These are phyloP conservation scores for Gonium pectorale DNA, from an alignment of 139 green algal genomes.

Conservation along the genomic window DNA sequence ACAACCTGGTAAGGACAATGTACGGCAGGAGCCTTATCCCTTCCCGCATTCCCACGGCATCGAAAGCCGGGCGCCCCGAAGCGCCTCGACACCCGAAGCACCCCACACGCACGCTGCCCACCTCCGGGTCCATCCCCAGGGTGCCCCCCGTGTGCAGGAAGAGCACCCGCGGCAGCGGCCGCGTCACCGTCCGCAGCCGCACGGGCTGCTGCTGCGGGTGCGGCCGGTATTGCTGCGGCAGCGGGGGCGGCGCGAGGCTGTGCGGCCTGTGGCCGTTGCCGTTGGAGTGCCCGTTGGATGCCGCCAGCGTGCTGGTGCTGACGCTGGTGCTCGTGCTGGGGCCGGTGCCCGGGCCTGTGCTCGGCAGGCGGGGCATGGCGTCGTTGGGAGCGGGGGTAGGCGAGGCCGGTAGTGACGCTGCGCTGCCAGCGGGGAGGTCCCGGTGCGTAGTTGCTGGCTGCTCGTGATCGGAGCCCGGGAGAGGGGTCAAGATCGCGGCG, in stretches of 20 bases:
- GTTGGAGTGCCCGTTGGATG: not conserved
- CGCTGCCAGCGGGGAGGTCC: too few species aligned
- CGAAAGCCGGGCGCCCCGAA: too few species aligned
- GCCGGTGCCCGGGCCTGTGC: not conserved
- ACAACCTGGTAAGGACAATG: too few species aligned
- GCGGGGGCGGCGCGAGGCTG: not conserved
- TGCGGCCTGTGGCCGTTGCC: not conserved
- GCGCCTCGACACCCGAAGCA: not conserved
- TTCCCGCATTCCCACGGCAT: too few species aligned
- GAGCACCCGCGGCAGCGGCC: conserved; percentile 81
- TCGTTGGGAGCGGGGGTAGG: too few species aligned
- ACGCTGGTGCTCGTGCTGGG: not conserved
- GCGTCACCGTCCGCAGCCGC: conserved; percentile 64
- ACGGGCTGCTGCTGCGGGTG: conserved; percentile 17
- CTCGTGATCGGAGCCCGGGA: too few species aligned
- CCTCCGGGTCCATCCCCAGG: conserved; percentile 82
- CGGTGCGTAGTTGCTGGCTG: too few species aligned
- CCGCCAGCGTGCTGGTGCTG: not conserved
- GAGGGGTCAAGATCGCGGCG: too few species aligned
- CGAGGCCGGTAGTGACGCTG: too few species aligned
- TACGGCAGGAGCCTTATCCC: too few species aligned
- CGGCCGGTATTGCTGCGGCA: not conserved
- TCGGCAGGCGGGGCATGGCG: not conserved
- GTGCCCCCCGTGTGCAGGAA: conserved; percentile 91
- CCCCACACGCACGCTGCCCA: conserved; percentile 37